A percentile compares a stretch with the other conserved stretches of the same genome.
Conservation (phyloP, 805 yeast genomes). For the Saccharomycopsis sp. region DNA sequence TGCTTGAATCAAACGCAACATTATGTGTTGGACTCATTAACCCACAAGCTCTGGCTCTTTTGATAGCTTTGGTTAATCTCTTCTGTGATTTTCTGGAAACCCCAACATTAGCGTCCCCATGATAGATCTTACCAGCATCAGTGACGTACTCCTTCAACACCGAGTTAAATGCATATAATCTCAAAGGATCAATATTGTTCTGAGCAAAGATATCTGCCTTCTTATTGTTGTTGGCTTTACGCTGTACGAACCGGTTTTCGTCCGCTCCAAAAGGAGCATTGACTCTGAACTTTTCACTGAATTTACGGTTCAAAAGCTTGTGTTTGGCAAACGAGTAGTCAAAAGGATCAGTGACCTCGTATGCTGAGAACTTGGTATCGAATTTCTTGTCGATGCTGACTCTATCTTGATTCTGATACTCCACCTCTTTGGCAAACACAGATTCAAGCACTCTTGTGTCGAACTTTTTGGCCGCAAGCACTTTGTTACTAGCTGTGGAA, state of each 20-base stretch:
- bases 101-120: slow-evolving; percentile 60
- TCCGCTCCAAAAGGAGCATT: slow-evolving; percentile 21
- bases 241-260: background rate
- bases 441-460: slow-evolving; percentile 1
- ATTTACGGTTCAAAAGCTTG: slow-evolving; percentile 35
- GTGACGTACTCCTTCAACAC: slow-evolving; percentile 59
- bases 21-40: slow-evolving; percentile 34
- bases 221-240: slow-evolving; percentile 8
- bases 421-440: background rate
- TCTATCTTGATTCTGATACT: slow-evolving; percentile 18
- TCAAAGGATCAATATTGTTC: slow-evolving; percentile 57
- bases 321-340: slow-evolving; percentile 63
- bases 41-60: slow-evolving; percentile 77
- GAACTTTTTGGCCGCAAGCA: background rate
- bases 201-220: slow-evolving; percentile 36
- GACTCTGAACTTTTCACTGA: slow-evolving; percentile 15
- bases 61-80: slow-evolving; percentile 65
- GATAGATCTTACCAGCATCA: slow-evolving; percentile 69
- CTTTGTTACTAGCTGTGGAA: background rate
- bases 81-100: slow-evolving; percentile 61
- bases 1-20: background rate
- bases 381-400: slow-evolving; percentile 32
- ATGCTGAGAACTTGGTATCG: slow-evolving; percentile 42
- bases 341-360: slow-evolving; percentile 69
- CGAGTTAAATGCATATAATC: slow-evolving; percentile 67